Evolutionary conservation across 2,329 filamentous ascomycete species (phyloP).

Genomic region (Aspergillus viridinutans): DNA sequence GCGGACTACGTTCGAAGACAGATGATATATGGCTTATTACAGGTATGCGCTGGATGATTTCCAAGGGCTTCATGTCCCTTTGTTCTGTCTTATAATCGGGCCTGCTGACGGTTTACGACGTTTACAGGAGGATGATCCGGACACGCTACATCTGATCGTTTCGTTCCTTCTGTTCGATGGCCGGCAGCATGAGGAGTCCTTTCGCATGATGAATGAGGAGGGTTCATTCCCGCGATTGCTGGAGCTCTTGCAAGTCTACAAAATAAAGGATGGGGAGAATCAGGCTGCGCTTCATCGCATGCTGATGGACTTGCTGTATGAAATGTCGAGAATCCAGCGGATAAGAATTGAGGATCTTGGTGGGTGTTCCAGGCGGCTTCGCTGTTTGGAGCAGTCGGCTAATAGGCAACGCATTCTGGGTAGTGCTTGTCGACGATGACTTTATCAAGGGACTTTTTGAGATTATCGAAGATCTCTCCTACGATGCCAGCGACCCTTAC

Average conservation of each 20-base stretch:
- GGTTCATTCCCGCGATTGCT: constrained; percentile 78
- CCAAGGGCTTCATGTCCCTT: not conserved
- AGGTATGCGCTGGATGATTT: constrained; percentile 42
- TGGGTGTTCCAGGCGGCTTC: constrained; percentile 42
- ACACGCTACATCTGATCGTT: constrained; percentile 74
- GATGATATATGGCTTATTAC: constrained; percentile 82
- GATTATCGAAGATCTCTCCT: constrained; percentile 80
- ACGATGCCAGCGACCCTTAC: constrained; percentile 87
- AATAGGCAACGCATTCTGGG: not conserved
- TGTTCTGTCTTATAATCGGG: not conserved
- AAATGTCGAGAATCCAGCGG: constrained; percentile 90
- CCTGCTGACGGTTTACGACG: not conserved
- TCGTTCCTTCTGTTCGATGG: constrained; percentile 87
- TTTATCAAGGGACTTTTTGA: constrained; percentile 82
- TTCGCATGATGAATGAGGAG: constrained; percentile 82
- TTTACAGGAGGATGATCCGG: constrained; percentile 73
- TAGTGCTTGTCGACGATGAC: constrained; percentile 62
- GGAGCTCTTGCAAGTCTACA: constrained; percentile 68
- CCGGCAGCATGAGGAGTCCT: constrained; percentile 68
- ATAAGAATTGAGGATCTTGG: constrained; percentile 71
- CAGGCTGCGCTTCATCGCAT: constrained; percentile 67
- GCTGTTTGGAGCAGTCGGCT: not conserved
- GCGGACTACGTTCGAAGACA: constrained; percentile 86
- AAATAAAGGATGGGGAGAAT: constrained; percentile 46
- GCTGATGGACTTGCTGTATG: constrained; percentile 84